A percentile compares a stretch with the other conserved stretches of the same genome.
These are phyloP conservation scores for Claviceps sp. DNA, from an alignment of 2,329 filamentous ascomycete genomes.

Conservation along the genomic window DNA sequence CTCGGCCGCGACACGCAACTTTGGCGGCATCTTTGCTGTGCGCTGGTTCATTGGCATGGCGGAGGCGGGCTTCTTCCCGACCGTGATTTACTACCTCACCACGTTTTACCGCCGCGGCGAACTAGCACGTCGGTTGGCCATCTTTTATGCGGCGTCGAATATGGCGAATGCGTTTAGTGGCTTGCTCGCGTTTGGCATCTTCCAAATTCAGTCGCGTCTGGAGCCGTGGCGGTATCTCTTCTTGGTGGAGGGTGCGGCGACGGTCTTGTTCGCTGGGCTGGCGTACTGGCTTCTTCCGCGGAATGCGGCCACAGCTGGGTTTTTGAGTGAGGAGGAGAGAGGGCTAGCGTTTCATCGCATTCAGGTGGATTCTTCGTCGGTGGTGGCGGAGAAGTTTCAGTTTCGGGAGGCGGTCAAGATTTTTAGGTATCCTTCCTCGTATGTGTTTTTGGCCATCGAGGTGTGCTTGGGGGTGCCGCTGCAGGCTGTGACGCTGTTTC, in stretches of 20 bases:
- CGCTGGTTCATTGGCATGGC: conserved; percentile 38
- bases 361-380: conserved; percentile 57
- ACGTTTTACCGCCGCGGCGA: conserved; percentile 37
- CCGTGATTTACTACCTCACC: conserved; percentile 38
- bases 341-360: conserved; percentile 59
- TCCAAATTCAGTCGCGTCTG: conserved; percentile 29
- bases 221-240: conserved; percentile 37
- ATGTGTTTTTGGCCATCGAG: conserved; percentile 38
- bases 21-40: conserved; percentile 35
- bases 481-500: conserved; percentile 39
- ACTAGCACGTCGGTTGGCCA: conserved; percentile 33
- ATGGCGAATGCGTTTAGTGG: conserved; percentile 50
- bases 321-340: conserved; percentile 53
- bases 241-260: conserved; percentile 41
- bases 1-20: conserved; percentile 35
- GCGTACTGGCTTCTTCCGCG: conserved; percentile 57
- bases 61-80: conserved; percentile 42
- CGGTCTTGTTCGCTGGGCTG: conserved; percentile 48
- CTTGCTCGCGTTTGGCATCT: conserved; percentile 33
- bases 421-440: conserved; percentile 36
- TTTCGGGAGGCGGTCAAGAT: conserved; percentile 37
- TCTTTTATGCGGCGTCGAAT: conserved; percentile 66
- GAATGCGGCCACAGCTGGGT: conserved; percentile 49
- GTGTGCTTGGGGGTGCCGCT: conserved; percentile 46
- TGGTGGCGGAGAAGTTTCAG: conserved; percentile 39